Conservation (phyloP, 2,329 filamentous ascomycete species). For the Pseudogymnoascus sp. region DNA sequence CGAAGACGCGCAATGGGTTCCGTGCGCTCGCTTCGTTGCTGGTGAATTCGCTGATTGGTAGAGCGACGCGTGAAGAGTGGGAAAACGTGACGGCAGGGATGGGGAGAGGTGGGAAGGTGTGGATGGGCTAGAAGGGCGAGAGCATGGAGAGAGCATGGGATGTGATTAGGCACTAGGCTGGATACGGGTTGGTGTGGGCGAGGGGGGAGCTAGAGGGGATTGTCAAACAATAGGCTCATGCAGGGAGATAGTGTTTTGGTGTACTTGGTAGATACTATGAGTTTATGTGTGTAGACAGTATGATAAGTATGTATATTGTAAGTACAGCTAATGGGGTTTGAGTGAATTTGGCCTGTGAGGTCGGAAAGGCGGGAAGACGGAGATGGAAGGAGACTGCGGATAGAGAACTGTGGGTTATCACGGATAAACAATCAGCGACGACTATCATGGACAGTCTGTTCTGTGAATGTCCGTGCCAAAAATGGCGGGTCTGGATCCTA, state of each 20-base stretch:
- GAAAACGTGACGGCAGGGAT: slow-evolving; percentile 1
- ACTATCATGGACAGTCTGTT: background rate
- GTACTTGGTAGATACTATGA: background rate
- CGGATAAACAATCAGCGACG: background rate
- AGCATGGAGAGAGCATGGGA: background rate
- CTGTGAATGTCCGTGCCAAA: background rate
- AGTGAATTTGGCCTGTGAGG: background rate
- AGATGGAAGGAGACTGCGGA: background rate
- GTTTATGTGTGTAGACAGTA: background rate
- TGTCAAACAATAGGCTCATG: slow-evolving; percentile 7
- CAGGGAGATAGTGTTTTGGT: background rate
- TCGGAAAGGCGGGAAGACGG: background rate
- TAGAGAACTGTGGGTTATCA: background rate
- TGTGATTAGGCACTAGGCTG: background rate
- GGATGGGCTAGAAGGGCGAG: background rate
- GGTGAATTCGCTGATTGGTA: background rate
- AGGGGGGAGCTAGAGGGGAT: background rate
- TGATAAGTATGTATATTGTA: background rate
- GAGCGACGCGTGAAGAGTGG: background rate
- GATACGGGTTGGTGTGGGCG: background rate
- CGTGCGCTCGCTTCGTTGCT: background rate
- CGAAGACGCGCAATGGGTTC: slow-evolving; percentile 3
- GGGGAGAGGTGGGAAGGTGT: background rate
- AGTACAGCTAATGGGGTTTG: background rate
- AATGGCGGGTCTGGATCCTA: background rate